Evolutionary conservation across 1,139 yeast genomes (phyloP).

Genomic region (Ogataea hybrid): DNA sequence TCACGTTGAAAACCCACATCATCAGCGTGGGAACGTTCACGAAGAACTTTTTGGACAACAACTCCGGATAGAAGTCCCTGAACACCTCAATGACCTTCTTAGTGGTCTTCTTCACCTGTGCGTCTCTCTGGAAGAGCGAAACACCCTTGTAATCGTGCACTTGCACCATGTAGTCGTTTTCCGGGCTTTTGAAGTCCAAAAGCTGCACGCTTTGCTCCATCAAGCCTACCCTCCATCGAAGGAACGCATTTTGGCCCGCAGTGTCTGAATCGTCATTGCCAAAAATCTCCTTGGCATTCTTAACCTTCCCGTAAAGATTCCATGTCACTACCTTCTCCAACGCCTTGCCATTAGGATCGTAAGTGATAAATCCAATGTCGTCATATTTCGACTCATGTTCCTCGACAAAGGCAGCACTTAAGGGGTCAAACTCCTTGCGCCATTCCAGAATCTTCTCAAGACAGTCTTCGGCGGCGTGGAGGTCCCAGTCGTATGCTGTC

Average conservation of each 20-base stretch:
- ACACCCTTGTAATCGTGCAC: conserved; percentile 84
- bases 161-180: conserved; percentile 66
- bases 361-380: conserved; percentile 66
- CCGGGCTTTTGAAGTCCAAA: conserved; percentile 49
- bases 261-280: conserved; percentile 32
- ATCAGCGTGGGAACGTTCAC: conserved; percentile 74
- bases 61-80: conserved; percentile 81
- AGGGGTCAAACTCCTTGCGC: conserved; percentile 76
- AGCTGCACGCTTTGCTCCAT: conserved; percentile 79
- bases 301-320: conserved; percentile 80
- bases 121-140: conserved; percentile 70
- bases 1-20: conserved; percentile 75
- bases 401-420: conserved; percentile 75
- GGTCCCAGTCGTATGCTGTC: conserved; percentile 62
- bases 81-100: conserved; percentile 66
- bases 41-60: conserved; percentile 69
- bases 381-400: conserved; percentile 56
- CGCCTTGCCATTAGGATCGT: conserved; percentile 36
- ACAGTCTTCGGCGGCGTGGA: conserved; percentile 46
- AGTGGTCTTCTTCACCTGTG: conserved; percentile 69
- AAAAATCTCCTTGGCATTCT: conserved; percentile 63
- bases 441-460: conserved; percentile 66
- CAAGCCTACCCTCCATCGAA: conserved; percentile 84
- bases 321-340: conserved; percentile 65
- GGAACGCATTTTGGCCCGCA: conserved; percentile 48